A percentile compares a stretch with the other conserved stretches of the same genome.
phyloP scores from a whole-genome alignment of 2,329 filamentous ascomycete species.

The Venturiaceae sp. region DNA sequence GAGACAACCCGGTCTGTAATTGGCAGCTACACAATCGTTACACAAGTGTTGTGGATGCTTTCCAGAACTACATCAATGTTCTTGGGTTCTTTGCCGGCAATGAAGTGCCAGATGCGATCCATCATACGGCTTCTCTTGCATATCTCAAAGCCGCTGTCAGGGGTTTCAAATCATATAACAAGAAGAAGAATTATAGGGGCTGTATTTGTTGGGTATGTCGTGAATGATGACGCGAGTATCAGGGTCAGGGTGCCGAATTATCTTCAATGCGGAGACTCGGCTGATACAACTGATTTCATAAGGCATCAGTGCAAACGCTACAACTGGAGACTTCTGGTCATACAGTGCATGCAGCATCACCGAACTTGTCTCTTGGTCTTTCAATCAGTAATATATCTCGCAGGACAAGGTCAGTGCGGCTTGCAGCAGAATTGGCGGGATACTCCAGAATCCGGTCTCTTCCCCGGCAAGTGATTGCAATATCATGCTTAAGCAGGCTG shows the following conservation, averaged over 20 bases:
- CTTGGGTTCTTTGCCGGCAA: slow-evolving; percentile 8
- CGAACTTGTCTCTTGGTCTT: no score
- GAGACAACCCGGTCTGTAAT: background rate
- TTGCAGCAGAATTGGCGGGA: no score
- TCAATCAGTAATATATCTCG: no score
- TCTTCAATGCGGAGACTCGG: no score
- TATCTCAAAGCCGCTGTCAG: background rate
- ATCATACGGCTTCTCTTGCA: background rate
- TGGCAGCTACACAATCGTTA: background rate
- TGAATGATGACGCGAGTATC: slow-evolving; percentile 81
- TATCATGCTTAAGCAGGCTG: no score
- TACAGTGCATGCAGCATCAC: no score
- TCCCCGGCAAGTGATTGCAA: no score
- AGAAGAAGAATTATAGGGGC: background rate
- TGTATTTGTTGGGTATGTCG: slow-evolving; percentile 88
- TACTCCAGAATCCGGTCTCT: no score
- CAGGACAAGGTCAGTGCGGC: no score
- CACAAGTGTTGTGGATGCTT: slow-evolving; percentile 6
- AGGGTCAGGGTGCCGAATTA: slow-evolving; percentile 32
- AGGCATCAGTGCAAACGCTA: no score
- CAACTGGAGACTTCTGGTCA: no score
- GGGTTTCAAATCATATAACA: background rate
- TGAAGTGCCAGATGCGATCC: slow-evolving; percentile 8
- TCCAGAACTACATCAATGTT: slow-evolving; percentile 6
- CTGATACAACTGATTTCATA: no score